Evolutionary conservation across 169 alveolate genomes (phyloP).

Genomic region (Sarcocystis neurona): DNA sequence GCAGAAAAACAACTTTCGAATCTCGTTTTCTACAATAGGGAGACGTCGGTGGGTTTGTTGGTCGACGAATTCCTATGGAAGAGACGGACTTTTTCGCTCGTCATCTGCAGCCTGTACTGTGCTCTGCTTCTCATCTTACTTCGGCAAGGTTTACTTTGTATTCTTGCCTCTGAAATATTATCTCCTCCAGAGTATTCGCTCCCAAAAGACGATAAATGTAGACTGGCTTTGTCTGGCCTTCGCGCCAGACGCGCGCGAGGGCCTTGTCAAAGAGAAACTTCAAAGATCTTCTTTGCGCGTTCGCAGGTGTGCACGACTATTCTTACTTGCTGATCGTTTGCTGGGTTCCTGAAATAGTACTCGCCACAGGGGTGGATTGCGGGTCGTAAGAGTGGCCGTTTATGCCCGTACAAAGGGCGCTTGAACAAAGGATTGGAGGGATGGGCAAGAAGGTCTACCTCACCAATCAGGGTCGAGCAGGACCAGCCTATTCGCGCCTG

Average conservation of each 20-base stretch:
- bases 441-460: too few relatives aligned
- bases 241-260: constrained; percentile 47
- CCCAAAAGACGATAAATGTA: constrained; percentile 42
- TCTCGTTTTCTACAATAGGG: too few relatives aligned
- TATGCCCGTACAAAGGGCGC: too few relatives aligned
- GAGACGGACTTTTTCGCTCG: too few relatives aligned
- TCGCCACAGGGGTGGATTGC: not conserved
- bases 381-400: not conserved
- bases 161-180: constrained; percentile 12
- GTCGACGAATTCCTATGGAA: too few relatives aligned
- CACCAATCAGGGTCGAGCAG: constrained; percentile 53
- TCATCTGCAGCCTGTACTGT: too few relatives aligned
- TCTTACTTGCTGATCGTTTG: constrained; percentile 53
- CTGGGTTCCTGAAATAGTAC: constrained; percentile 39
- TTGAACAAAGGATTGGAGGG: too few relatives aligned
- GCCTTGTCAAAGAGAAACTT: not conserved
- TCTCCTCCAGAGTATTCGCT: constrained; percentile 27
- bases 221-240: constrained; percentile 44
- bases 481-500: constrained; percentile 43
- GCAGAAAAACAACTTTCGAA: too few relatives aligned
- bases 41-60: too few relatives aligned
- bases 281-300: not conserved
- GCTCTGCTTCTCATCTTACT: too few relatives aligned
- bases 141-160: constrained; percentile 27
- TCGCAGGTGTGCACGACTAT: not conserved